Evolutionary conservation across 345 rosid genomes (phyloP), one percentile per base, ranked within the genome.

Genomic region (Arabidopsis arenosa): DNA sequence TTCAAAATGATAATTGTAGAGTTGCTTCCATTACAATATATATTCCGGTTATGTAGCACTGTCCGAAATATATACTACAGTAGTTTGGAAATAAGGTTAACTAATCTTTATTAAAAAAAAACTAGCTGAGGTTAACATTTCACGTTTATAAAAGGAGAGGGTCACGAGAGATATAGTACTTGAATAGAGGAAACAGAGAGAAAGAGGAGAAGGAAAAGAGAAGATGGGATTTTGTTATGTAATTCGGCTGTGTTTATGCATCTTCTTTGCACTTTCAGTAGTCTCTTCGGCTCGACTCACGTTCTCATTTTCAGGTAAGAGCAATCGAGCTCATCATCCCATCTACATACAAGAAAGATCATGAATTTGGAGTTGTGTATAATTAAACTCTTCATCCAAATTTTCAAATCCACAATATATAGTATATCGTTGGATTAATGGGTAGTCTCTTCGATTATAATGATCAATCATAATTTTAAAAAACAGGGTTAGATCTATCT

Each of bases 261-360:
- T 73, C 47, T 63, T 67, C 54, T 47, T 76, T 65, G 69, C 80
- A 23, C 47, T 83, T 63, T 68, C 79, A 4, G 26, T 76, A 5
- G 41, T 68, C 8, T 81, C 84, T 58, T 76, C 85, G 0, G 78
- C 85, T 41, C 83, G 90, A 23, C 17, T 44, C 81, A 61, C 52
- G 32, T 21, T 68, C 52, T 70, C 84, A 36, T 40, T 67, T 64
- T 67, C 87, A 82, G 89, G 88, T 76, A 63, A 51, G 30, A 67
- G 14, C 18, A 51, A n/a, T 13, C 17, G 10, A 18, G 40, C 62
- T 44, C 58, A 75, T 59, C 53, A 48, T 9, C 32, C 17, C n/a
- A 57, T 52, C 52, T 23, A 18, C 58, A 59, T 30, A 74, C 26
- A 18, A 59, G 14, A 48, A 66, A 45, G 59, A 65, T 1, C 15